Percentiles rank a stretch among this genome's conserved stretches.
These are phyloP conservation scores for Leccinum ochraceum DNA, from an alignment of 768 basidiomycete genomes.

Conservation along the genomic window DNA sequence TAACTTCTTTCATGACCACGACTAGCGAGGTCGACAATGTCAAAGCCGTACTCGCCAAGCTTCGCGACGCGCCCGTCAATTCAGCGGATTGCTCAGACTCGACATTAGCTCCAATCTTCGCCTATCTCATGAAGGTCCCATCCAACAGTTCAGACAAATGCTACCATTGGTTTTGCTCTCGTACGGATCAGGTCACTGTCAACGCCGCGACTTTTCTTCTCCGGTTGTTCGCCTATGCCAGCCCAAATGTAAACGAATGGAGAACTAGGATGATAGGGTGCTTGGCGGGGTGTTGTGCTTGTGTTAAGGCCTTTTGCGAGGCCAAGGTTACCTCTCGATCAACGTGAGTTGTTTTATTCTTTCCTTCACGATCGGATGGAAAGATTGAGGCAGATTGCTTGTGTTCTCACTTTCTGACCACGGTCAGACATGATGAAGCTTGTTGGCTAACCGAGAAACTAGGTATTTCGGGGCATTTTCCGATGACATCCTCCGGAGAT, in stretches of 20 bases:
- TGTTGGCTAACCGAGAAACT: slow-evolving; percentile 18
- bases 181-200: slow-evolving; percentile 53
- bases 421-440: slow-evolving; percentile 4
- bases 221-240: slow-evolving; percentile 77
- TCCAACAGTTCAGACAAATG: slow-evolving; percentile 37
- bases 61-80: slow-evolving; percentile 61
- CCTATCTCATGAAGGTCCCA: slow-evolving; percentile 52
- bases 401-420: slow-evolving; percentile 12
- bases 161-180: slow-evolving; percentile 82
- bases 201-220: slow-evolving; percentile 81
- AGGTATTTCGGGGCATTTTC: slow-evolving; percentile 79
- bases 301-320: slow-evolving; percentile 65
- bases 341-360: slow-evolving; percentile 58
- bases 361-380: slow-evolving; percentile 1
- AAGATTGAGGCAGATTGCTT: slow-evolving; percentile 9
- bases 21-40: slow-evolving; percentile 38
- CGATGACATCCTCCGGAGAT: slow-evolving; percentile 48
- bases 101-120: slow-evolving; percentile 51
- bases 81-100: slow-evolving; percentile 48
- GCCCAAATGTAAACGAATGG: slow-evolving; percentile 62
- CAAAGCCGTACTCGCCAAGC: slow-evolving; percentile 48
- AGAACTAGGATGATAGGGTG: slow-evolving; percentile 54
- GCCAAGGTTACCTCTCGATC: slow-evolving; percentile 63
- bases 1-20: slow-evolving; percentile 25
- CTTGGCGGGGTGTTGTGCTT: slow-evolving; percentile 63